Conservation (phyloP, 1,284 basidiomycete genomes). For the Cutaneotrichosporon sp. region DNA sequence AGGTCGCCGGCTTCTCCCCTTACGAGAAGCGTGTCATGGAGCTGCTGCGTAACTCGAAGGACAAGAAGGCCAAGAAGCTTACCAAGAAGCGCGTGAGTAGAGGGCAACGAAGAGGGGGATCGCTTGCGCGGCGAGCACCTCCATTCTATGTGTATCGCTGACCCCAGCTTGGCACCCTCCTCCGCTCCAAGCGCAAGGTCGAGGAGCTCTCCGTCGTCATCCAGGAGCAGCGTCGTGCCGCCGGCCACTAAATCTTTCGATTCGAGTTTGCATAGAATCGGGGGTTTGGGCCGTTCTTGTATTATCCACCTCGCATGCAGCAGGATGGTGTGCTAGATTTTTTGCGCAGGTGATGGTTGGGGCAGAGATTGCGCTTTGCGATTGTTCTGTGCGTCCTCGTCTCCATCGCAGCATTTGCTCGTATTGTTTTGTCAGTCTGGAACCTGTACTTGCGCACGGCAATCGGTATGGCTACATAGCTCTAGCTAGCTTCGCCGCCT, state of each 20-base stretch:
- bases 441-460: too few relatives aligned
- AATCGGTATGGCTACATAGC: too few relatives aligned
- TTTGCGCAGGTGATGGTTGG: not conserved
- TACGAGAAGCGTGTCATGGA: slow-evolving; percentile 99
- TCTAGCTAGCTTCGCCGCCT: too few relatives aligned
- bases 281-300: slow-evolving; percentile 11
- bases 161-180: slow-evolving; percentile 79
- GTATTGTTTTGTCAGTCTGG: too few relatives aligned
- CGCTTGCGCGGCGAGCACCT: too few relatives aligned
- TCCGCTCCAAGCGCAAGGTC: slow-evolving; percentile 95
- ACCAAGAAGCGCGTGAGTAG: slow-evolving; percentile 92
- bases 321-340: slow-evolving; percentile 14
- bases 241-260: slow-evolving; percentile 49
- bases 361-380: too few relatives aligned
- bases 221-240: slow-evolving; percentile 56
- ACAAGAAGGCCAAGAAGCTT: slow-evolving; percentile 97
- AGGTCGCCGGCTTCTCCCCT: slow-evolving; percentile 95
- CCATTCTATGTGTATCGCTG: too few relatives aligned
- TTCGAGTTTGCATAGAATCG: not conserved
- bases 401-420: too few relatives aligned
- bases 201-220: slow-evolving; percentile 88
- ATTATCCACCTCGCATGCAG: slow-evolving; percentile 15
- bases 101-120: too few relatives aligned
- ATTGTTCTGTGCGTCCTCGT: too few relatives aligned
- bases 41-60: slow-evolving; percentile 98